Percentiles rank a stretch among this genome's conserved stretches.
These are phyloP conservation scores for Sporisorium scitamineum DNA, from an alignment of 1,284 basidiomycete genomes.

Conservation along the genomic window DNA sequence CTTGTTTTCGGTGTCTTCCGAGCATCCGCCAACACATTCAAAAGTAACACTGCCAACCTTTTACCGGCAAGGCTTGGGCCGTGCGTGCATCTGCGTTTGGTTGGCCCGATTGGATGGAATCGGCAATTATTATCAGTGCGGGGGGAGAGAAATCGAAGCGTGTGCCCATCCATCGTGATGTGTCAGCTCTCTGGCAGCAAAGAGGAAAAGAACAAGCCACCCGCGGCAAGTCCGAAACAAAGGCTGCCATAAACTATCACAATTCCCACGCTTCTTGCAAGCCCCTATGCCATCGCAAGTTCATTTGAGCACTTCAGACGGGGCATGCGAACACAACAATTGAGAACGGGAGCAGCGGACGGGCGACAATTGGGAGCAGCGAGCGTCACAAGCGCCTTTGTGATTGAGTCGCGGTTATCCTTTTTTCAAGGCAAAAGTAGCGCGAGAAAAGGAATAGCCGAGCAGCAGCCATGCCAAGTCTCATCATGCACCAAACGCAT, in stretches of 20 bases:
- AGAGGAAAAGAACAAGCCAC: too few species aligned
- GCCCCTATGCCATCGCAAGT: too few species aligned
- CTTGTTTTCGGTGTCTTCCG: conserved; percentile 5
- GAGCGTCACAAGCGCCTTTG: not conserved
- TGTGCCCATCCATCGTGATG: not conserved
- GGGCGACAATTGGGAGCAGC: too few species aligned
- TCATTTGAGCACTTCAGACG: not conserved
- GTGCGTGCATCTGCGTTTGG: not conserved
- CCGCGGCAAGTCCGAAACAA: not conserved
- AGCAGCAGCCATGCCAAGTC: not conserved
- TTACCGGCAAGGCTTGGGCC: not conserved
- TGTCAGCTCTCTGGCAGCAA: conserved; percentile 1
- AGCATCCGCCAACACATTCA: conserved; percentile 2
- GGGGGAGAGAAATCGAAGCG: not conserved
- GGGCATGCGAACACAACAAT: not conserved
- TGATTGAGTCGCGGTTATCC: not conserved
- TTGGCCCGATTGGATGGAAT: not conserved
- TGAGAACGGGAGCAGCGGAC: not conserved
- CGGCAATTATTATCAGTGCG: not conserved
- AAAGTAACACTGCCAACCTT: not conserved
- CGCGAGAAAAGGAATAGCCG: not conserved
- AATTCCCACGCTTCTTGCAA: not conserved
- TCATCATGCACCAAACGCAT: too few species aligned
- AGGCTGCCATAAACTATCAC: not conserved
- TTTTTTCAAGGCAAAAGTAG: not conserved